Base-by-base conservation (phyloP, 345 rosid species). In the Acer campestre region DNA sequence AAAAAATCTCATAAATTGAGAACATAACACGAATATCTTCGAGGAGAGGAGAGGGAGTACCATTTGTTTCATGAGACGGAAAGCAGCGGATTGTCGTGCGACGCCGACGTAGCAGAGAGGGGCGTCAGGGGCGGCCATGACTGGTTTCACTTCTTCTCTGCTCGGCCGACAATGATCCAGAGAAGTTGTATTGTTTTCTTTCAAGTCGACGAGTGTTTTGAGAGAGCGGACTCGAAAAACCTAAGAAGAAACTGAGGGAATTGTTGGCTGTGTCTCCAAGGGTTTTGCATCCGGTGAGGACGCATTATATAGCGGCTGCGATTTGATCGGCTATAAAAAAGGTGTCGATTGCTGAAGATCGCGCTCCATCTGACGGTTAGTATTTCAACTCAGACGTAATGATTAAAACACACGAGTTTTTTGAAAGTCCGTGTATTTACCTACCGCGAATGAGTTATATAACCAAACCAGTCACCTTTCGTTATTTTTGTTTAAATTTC, bases 61-160 rank as follows among this genome's bases (percentile, higher is more conserved):
- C 98, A 96, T 96, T 67, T 93, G 94, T 88, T 96, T 96, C 98
- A 96, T 96, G 72, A 96, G 95, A 78, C 92, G 93, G 84, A 95
- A 93, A 73, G 97, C 99, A 20, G 97, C 91, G 74, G 98, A 95
- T 79, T 91, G 87, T 77, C 90, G 87, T 0, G 84, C 73, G 65
- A 92, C 80, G 75, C 97, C 99, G 80, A 95, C 99, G 49, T 95
- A 95, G 82, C 90, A 82, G 56, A 93, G 85, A 59, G 98, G 94
- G 82, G 95, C 97, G 81, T 96, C 99, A 7, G 99, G 93, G 31
- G 95, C 91, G 77, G 95, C 90, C 99, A 96, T 96, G 67, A 74
- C 49, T 71, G 66, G 72, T 80, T 77, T 38, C 40, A 6, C 61
- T 67, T 56, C 58, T 35, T 71, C 69, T 8, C 70, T 59, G 40